Evolutionary conservation across 371 early-diverging fungal genomes (phyloP).

Genomic region (Coemansia sp.): DNA sequence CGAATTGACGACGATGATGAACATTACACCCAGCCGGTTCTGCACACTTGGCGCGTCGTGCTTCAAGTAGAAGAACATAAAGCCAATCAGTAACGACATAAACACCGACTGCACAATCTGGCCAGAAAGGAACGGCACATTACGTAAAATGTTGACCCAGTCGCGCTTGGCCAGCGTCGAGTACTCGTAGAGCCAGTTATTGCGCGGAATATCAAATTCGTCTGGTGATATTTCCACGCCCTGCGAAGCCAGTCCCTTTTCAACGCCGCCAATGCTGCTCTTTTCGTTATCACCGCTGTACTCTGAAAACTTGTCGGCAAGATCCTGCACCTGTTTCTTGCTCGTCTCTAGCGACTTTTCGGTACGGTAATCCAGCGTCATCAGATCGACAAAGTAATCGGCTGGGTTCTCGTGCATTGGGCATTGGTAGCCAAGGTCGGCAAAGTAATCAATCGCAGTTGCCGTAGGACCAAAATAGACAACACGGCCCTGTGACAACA

Average conservation of each 20-base stretch:
- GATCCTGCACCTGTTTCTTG: constrained; percentile 26
- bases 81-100: constrained; percentile 40
- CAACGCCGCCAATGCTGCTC: background rate
- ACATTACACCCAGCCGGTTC: constrained; percentile 49
- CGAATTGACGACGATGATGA: constrained; percentile 40
- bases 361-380: constrained; percentile 49
- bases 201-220: constrained; percentile 27
- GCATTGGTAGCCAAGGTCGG: constrained; percentile 57
- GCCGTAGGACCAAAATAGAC: constrained; percentile 65
- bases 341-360: constrained; percentile 31
- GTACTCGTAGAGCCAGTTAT: constrained; percentile 46
- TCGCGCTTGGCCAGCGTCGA: constrained; percentile 39
- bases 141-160: constrained; percentile 44
- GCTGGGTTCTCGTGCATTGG: constrained; percentile 58
- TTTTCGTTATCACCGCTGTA: background rate
- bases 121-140: constrained; percentile 36
- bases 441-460: constrained; percentile 57
- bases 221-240: constrained; percentile 7
- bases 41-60: constrained; percentile 32
- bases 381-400: constrained; percentile 59
- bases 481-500: constrained; percentile 66
- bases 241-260: constrained; percentile 20
- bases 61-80: constrained; percentile 49
- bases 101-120: constrained; percentile 27
- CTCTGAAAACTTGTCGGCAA: constrained; percentile 36